These are phyloP conservation scores for Russula sp. DNA, from an alignment of 768 basidiomycete genomes.

Conservation along the genomic window DNA sequence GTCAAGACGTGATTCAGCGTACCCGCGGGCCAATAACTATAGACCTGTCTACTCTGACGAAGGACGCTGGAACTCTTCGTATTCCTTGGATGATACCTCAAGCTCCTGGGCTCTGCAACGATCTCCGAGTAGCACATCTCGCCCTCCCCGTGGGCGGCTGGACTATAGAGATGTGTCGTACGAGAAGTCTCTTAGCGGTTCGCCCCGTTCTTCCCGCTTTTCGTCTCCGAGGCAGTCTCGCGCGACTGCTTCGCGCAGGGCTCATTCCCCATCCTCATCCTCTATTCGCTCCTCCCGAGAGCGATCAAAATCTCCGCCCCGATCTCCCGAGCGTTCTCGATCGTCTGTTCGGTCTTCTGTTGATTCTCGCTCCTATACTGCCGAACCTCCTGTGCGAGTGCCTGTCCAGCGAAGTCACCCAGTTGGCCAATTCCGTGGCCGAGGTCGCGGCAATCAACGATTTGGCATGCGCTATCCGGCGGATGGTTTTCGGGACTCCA, in stretches of 20 bases:
- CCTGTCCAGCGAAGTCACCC: constrained; percentile 23
- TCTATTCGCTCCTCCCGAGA: constrained; percentile 37
- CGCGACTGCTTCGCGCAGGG: constrained; percentile 15
- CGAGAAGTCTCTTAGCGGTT: constrained; percentile 24
- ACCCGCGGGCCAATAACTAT: constrained; percentile 48
- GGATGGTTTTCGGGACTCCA: constrained; percentile 16
- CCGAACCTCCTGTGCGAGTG: constrained; percentile 18
- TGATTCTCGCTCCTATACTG: constrained; percentile 44
- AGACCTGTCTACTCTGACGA: constrained; percentile 45
- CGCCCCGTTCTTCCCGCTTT: constrained; percentile 25
- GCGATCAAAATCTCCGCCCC: constrained; percentile 37
- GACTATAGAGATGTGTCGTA: constrained; percentile 25
- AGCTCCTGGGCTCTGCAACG: constrained; percentile 18
- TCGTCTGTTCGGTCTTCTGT: constrained; percentile 56
- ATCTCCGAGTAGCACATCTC: constrained; percentile 19
- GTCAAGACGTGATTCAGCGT: constrained; percentile 42
- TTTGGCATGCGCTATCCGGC: constrained; percentile 8
- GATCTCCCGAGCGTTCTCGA: constrained; percentile 33
- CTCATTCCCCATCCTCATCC: constrained; percentile 33
- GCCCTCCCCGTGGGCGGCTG: constrained; percentile 22
- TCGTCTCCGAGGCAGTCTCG: constrained; percentile 31
- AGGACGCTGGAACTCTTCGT: constrained; percentile 36
- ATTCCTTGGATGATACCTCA: constrained; percentile 35
- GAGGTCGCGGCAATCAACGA: constrained; percentile 10
- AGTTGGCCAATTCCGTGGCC: constrained; percentile 19